phyloP scores from a whole-genome alignment of 139 green algal genomes.

The Bryopsis sp. region DNA sequence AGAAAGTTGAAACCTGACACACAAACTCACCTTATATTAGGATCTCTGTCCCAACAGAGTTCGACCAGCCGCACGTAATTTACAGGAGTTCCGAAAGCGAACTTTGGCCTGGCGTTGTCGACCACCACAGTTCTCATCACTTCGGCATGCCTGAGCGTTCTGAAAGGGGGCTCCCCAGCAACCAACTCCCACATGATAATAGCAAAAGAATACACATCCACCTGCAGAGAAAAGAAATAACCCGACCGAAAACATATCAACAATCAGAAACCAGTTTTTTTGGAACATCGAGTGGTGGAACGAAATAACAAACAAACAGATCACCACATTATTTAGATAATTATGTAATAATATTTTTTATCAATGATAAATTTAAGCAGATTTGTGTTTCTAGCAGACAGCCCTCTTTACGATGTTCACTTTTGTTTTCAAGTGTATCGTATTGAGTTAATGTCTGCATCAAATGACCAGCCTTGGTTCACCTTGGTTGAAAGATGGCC shows the following conservation, averaged over 20 bases:
- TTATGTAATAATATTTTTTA: too few species aligned
- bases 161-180: not conserved
- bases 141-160: not conserved
- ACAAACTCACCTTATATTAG: too few species aligned
- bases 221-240: not conserved
- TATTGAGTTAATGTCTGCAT: not conserved
- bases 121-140: slow-evolving; percentile 13
- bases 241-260: not conserved
- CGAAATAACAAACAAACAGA: too few species aligned
- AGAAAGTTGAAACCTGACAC: too few species aligned
- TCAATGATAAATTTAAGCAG: too few species aligned
- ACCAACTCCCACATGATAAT: slow-evolving; percentile 18
- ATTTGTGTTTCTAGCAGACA: too few species aligned
- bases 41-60: slow-evolving; percentile 16
- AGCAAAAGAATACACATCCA: slow-evolving; percentile 21
- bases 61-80: not conserved
- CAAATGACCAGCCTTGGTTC: too few species aligned
- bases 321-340: too few species aligned
- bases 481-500: slow-evolving; percentile 14
- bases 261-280: not conserved
- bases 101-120: not conserved
- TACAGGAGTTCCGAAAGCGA: not conserved
- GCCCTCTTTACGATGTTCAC: too few species aligned
- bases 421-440: too few species aligned
- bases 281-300: too few species aligned